These are phyloP conservation scores for Debaryomyces udenii DNA, from an alignment of 1,139 yeast species.

Conservation along the genomic window DNA sequence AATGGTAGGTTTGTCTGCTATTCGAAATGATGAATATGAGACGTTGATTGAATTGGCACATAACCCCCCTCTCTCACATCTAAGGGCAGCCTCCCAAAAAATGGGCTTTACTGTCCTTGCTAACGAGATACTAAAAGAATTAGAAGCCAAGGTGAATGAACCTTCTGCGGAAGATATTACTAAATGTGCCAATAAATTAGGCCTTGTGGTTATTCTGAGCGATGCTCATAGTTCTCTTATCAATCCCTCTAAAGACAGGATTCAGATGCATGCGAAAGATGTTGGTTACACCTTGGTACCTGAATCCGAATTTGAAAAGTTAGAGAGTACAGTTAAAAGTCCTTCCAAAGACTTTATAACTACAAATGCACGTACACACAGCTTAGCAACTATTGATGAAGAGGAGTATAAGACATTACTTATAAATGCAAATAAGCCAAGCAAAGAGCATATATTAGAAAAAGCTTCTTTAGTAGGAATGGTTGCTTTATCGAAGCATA, in stretches of 20 bases:
- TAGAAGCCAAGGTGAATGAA: constrained; percentile 29
- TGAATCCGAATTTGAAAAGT: constrained; percentile 6
- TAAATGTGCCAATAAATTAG: constrained; percentile 35
- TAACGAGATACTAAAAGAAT: constrained; percentile 20
- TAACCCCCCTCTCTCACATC: constrained; percentile 31
- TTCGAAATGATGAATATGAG: constrained; percentile 26
- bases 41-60: constrained; percentile 21
- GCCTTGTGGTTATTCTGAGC: constrained; percentile 35
- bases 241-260: constrained; percentile 12
- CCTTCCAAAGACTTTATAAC: constrained; percentile 9
- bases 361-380: constrained; percentile 7
- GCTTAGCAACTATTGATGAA: constrained; percentile 9
- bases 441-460: constrained; percentile 16
- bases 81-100: constrained; percentile 33
- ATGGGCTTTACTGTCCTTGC: constrained; percentile 32
- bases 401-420: constrained; percentile 19
- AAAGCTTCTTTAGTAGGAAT: constrained; percentile 25
- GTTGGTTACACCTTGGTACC: constrained; percentile 13
- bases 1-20: constrained; percentile 27
- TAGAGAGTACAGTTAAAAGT: constrained; percentile 10
- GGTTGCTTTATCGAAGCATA: constrained; percentile 21
- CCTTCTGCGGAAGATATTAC: constrained; percentile 41
- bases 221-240: constrained; percentile 23
- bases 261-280: constrained; percentile 12
- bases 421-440: constrained; percentile 20